phyloP scores from a whole-genome alignment of 2,329 filamentous ascomycete genomes.

The Alternaria brassicicola region DNA sequence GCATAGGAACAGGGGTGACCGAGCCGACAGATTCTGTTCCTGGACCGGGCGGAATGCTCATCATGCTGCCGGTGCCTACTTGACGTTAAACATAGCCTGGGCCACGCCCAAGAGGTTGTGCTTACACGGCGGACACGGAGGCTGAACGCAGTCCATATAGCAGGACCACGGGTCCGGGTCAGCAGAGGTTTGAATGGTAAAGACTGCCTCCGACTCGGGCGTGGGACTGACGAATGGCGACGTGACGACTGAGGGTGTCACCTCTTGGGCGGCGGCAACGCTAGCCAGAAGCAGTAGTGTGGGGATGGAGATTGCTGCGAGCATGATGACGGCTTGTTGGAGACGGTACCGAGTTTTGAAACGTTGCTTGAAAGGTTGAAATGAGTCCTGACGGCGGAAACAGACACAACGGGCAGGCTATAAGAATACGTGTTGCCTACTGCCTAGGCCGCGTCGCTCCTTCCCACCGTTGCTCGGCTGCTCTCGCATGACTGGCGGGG shows the following conservation, averaged over 20 bases:
- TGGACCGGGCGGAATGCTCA: slow-evolving; percentile 10
- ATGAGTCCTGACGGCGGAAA: not conserved
- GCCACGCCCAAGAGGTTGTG: not conserved
- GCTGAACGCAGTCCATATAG: slow-evolving; percentile 34
- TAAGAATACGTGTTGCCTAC: not conserved
- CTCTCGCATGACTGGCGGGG: slow-evolving; percentile 23
- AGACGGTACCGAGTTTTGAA: not conserved
- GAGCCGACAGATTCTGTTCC: not conserved
- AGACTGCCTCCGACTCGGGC: slow-evolving; percentile 27
- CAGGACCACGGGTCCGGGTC: slow-evolving; percentile 24
- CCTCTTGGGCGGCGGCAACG: slow-evolving; percentile 23
- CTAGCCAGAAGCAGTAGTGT: slow-evolving; percentile 39
- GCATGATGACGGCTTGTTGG: slow-evolving; percentile 30
- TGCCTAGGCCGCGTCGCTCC: slow-evolving; percentile 17
- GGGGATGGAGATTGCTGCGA: slow-evolving; percentile 26
- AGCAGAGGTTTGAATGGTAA: slow-evolving; percentile 41
- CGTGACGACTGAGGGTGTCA: slow-evolving; percentile 20
- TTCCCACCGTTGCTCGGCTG: slow-evolving; percentile 7
- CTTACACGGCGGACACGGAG: slow-evolving; percentile 37
- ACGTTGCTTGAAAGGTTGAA: not conserved
- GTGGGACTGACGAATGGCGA: slow-evolving; percentile 18
- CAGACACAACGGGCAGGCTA: not conserved
- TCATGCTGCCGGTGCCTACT: slow-evolving; percentile 16
- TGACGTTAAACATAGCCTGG: slow-evolving; percentile 5
- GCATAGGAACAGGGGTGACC: not conserved